These are phyloP conservation scores for Lyophyllum shimeji DNA, from an alignment of 768 basidiomycete species.

Conservation along the genomic window DNA sequence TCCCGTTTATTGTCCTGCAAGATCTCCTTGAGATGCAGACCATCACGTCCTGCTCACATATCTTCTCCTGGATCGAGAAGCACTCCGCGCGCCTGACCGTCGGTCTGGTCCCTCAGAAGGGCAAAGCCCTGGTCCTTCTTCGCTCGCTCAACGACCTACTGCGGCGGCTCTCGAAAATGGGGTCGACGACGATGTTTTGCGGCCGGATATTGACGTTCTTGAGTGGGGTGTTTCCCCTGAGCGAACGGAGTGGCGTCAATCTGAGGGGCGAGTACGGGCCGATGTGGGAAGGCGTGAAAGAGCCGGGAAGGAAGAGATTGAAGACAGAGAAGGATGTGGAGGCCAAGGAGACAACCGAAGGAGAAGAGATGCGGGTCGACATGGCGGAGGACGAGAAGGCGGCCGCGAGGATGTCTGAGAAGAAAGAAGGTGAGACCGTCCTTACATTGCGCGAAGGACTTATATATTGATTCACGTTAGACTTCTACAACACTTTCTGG, in stretches of 20 bases:
- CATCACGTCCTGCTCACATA: conserved; percentile 78
- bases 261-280: conserved; percentile 85
- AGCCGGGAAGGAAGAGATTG: conserved; percentile 29
- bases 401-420: conserved; percentile 32
- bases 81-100: conserved; percentile 70
- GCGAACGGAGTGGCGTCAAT: conserved; percentile 91
- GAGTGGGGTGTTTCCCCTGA: conserved; percentile 81
- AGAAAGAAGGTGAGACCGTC: conserved; percentile 71
- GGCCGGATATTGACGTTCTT: conserved; percentile 88
- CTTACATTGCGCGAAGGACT: no score
- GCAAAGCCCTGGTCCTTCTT: conserved; percentile 82
- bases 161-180: conserved; percentile 83
- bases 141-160: conserved; percentile 87
- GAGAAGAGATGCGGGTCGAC: conserved; percentile 67
- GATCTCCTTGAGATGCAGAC: conserved; percentile 87
- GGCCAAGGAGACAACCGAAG: conserved; percentile 23
- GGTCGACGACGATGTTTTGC: conserved; percentile 81
- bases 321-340: conserved; percentile 27
- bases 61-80: conserved; percentile 86
- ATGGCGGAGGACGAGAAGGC: conserved; percentile 33
- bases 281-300: conserved; percentile 67
- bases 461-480: conserved; percentile 30
- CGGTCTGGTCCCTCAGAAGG: conserved; percentile 82
- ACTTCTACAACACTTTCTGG: conserved; percentile 90
- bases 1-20: conserved; percentile 74